Conservation (phyloP, 1,139 yeast genomes). For the Blastobotrys ciferrii region DNA sequence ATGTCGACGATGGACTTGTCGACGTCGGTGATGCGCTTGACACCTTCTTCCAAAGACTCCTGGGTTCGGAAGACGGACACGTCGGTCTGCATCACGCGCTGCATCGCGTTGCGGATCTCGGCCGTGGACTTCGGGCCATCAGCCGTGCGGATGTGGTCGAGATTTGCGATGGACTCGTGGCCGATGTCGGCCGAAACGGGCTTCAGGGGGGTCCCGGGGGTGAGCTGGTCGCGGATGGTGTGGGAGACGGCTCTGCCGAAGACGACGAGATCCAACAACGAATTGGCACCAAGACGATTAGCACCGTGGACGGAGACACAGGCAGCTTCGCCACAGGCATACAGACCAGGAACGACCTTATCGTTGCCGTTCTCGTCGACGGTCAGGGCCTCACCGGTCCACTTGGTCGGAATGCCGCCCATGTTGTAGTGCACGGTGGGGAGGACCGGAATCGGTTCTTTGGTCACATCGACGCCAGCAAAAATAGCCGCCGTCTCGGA, state of each 20-base stretch:
- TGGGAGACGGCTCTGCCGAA: slow-evolving; percentile 98
- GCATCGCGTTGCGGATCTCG: slow-evolving; percentile 88
- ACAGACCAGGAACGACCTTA: slow-evolving; percentile 85
- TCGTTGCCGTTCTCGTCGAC: slow-evolving; percentile 87
- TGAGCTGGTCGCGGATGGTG: slow-evolving; percentile 78
- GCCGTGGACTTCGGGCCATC: slow-evolving; percentile 80
- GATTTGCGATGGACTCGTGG: slow-evolving; percentile 81
- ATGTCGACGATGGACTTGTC: slow-evolving; percentile 72
- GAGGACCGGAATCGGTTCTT: slow-evolving; percentile 97
- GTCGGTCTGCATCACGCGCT: slow-evolving; percentile 93
- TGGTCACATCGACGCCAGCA: slow-evolving; percentile 99
- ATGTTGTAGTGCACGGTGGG: slow-evolving; percentile 99
- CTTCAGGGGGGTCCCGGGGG: slow-evolving; percentile 86
- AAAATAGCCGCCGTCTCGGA: slow-evolving; percentile 98
- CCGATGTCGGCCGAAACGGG: slow-evolving; percentile 84
- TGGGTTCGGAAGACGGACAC: slow-evolving; percentile 97
- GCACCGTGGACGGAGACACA: slow-evolving; percentile 99
- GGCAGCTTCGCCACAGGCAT: slow-evolving; percentile 99
- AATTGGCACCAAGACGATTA: slow-evolving; percentile 98
- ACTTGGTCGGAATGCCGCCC: slow-evolving; percentile 99
- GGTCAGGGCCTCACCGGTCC: slow-evolving; percentile 92
- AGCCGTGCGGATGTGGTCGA: slow-evolving; percentile 86
- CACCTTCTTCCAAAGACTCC: slow-evolving; percentile 91
- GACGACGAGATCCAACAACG: slow-evolving; percentile 94
- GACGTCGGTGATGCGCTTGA: slow-evolving; percentile 67